Conservation (phyloP, 768 basidiomycete species). For the Clitopilus hobsonii region DNA sequence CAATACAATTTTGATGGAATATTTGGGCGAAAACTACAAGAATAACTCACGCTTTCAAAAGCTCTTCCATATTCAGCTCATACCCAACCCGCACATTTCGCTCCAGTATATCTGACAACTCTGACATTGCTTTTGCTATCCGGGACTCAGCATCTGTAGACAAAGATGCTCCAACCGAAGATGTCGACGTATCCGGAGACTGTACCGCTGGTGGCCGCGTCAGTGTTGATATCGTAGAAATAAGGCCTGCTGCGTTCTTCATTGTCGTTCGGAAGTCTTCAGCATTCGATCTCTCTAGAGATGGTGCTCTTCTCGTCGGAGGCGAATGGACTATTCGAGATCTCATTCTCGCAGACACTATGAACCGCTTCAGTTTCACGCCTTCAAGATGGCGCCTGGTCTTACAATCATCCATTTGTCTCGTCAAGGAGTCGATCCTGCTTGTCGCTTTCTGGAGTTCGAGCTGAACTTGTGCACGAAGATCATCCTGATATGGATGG, state of each 20-base stretch:
- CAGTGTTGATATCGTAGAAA: slow-evolving; percentile 52
- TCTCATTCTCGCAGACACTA: slow-evolving; percentile 27
- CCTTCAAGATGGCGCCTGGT: slow-evolving; percentile 1
- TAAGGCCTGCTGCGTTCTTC: slow-evolving; percentile 53
- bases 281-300: slow-evolving; percentile 14
- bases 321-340: slow-evolving; percentile 14
- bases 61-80: slow-evolving; percentile 63
- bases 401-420: slow-evolving; percentile 52
- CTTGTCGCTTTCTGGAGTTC: slow-evolving; percentile 73
- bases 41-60: slow-evolving; percentile 66
- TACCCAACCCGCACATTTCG: slow-evolving; percentile 72
- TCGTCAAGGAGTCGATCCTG: slow-evolving; percentile 66
- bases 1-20: slow-evolving; percentile 3
- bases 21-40: not conserved
- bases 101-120: slow-evolving; percentile 61
- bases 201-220: slow-evolving; percentile 18
- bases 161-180: slow-evolving; percentile 25
- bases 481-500: slow-evolving; percentile 39
- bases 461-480: slow-evolving; percentile 67
- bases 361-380: slow-evolving; percentile 4
- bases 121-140: slow-evolving; percentile 44
- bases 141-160: slow-evolving; percentile 15
- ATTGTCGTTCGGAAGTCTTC: slow-evolving; percentile 76
- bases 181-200: slow-evolving; percentile 26
- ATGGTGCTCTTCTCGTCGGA: not conserved